Percentiles rank a stretch among this genome's conserved stretches.
phyloP scores from a whole-genome alignment of 495 filamentous ascomycete species.

The Oidiodendron maius region DNA sequence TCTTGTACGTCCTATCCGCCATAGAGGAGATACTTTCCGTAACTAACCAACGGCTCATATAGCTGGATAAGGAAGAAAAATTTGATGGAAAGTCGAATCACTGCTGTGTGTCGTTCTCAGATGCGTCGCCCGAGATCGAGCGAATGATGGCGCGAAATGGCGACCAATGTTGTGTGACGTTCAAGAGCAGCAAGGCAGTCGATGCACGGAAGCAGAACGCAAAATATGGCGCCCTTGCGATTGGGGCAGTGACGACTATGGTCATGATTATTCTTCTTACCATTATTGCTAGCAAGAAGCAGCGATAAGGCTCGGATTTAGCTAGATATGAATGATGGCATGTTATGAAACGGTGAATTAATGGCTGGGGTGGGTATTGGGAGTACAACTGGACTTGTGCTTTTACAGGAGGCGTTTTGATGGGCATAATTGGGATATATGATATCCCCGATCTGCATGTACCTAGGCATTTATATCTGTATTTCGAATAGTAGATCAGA shows the following conservation, averaged over 20 bases:
- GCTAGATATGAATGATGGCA: too few species aligned
- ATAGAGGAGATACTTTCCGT: not conserved
- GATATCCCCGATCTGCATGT: too few species aligned
- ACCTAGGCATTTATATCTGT: too few species aligned
- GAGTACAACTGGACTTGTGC: too few species aligned
- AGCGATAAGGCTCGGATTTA: too few species aligned
- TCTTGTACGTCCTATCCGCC: not conserved
- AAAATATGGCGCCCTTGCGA: not conserved
- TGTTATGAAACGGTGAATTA: too few species aligned
- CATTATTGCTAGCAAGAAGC: too few species aligned
- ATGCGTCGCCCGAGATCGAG: not conserved
- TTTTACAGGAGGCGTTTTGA: too few species aligned
- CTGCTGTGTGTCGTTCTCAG: not conserved
- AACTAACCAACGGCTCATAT: not conserved
- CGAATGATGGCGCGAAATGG: not conserved
- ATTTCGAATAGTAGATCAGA: too few species aligned
- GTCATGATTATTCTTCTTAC: too few species aligned
- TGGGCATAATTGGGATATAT: too few species aligned
- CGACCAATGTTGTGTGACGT: conserved; percentile 2
- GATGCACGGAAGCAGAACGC: not conserved
- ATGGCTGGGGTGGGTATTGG: too few species aligned
- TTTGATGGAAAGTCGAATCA: not conserved
- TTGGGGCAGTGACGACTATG: not conserved
- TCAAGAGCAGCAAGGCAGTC: not conserved
- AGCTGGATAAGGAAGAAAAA: not conserved